Evolutionary conservation across 495 filamentous ascomycete species (phyloP).

Genomic region (Neurospora sp.): DNA sequence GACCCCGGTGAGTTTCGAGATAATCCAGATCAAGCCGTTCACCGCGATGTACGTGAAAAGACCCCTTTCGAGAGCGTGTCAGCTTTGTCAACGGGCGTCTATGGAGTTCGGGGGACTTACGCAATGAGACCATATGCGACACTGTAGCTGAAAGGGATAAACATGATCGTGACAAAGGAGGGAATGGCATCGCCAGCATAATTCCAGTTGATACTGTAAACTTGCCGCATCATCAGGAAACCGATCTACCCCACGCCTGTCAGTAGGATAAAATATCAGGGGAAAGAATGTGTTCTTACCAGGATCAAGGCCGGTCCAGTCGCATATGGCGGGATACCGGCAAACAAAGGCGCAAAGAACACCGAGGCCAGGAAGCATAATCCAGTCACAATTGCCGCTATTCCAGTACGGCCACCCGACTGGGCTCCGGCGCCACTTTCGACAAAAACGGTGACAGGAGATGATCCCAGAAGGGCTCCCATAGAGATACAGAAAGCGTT

Average conservation of each 20-base stretch:
- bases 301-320: conserved; percentile 72
- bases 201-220: conserved; percentile 43
- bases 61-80: conserved; percentile 33
- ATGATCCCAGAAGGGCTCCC: conserved; percentile 61
- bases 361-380: conserved; percentile 67
- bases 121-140: conserved; percentile 74
- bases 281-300: conserved; percentile 30
- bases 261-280: background rate
- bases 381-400: conserved; percentile 66
- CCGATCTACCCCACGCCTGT: conserved; percentile 29
- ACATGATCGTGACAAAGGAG: conserved; percentile 66
- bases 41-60: conserved; percentile 63
- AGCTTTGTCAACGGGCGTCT: background rate
- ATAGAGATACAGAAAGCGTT: conserved; percentile 69
- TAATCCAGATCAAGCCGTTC: conserved; percentile 51
- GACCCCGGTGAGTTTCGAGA: conserved; percentile 45
- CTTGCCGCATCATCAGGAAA: conserved; percentile 48
- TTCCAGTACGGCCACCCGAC: conserved; percentile 68
- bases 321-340: conserved; percentile 76
- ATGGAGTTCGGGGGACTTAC: conserved; percentile 21
- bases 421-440: conserved; percentile 77
- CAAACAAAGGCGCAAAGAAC: conserved; percentile 78
- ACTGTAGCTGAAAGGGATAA: conserved; percentile 77
- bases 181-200: conserved; percentile 63
- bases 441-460: conserved; percentile 73